A percentile compares a stretch with the other conserved stretches of the same genome.
These are phyloP conservation scores for Diplodia intermedia DNA, from an alignment of 2,329 filamentous ascomycete species.

Conservation along the genomic window DNA sequence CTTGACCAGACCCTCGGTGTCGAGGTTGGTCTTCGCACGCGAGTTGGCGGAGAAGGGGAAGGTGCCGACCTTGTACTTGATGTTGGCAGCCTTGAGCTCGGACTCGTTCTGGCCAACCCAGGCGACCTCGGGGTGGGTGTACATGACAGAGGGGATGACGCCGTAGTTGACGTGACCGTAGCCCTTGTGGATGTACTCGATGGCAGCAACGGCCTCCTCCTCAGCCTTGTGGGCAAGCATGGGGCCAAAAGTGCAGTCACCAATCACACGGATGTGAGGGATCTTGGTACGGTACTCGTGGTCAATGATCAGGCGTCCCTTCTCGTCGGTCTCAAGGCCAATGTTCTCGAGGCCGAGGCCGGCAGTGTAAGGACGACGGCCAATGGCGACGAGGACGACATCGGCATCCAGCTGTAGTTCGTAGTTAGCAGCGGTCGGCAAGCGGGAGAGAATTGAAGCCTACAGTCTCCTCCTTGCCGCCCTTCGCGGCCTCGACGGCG, in stretches of 20 bases:
- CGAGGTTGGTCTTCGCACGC: slow-evolving; percentile 97
- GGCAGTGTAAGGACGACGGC: slow-evolving; percentile 90
- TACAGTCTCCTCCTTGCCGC: slow-evolving; percentile 91
- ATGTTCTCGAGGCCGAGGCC: slow-evolving; percentile 94
- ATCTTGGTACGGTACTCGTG: slow-evolving; percentile 98
- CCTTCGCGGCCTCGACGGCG: slow-evolving; percentile 89
- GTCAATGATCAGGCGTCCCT: slow-evolving; percentile 94
- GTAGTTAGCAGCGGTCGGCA: slow-evolving; percentile 34
- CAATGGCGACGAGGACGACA: slow-evolving; percentile 95
- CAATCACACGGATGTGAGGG: slow-evolving; percentile 94
- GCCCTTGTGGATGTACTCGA: slow-evolving; percentile 98
- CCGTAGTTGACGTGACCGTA: slow-evolving; percentile 99
- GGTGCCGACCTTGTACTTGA: slow-evolving; percentile 89
- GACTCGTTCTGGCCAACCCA: slow-evolving; percentile 99
- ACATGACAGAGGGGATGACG: slow-evolving; percentile 98
- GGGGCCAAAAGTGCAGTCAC: slow-evolving; percentile 94
- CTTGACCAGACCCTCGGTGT: slow-evolving; percentile 95
- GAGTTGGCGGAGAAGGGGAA: slow-evolving; percentile 99
- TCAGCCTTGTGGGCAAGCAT: slow-evolving; percentile 99
- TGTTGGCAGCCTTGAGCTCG: slow-evolving; percentile 86
- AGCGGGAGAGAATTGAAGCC: slow-evolving; percentile 37
- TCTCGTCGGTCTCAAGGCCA: slow-evolving; percentile 88
- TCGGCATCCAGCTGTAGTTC: slow-evolving; percentile 79
- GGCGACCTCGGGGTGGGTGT: slow-evolving; percentile 96
- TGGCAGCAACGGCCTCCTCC: slow-evolving; percentile 91